Evolutionary conservation across 768 basidiomycete species (phyloP), one percentile per base, ranked within the genome.

Genomic region (Nidula microcarpa): DNA sequence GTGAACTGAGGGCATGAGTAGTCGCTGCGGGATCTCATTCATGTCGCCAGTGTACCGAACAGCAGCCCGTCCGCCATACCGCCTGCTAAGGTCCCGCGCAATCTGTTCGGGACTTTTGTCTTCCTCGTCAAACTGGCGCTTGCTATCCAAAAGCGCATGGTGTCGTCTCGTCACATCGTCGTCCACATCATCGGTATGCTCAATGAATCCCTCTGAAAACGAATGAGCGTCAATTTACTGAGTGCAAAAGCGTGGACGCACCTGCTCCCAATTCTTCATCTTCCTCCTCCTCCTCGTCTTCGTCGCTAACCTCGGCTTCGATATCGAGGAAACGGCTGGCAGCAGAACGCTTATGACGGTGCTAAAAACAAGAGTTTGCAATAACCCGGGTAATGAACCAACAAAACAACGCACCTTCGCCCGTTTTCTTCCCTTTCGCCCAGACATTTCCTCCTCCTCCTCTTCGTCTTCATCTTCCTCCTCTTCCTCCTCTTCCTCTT

Each of bases 1-100:
- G 51, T 96, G 89, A 0, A 97, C 93, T 3, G 90, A 92, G 16
- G 97, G 97, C 94, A 99, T 98, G 16, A 98, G 78, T 51, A 98
- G 69, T 13, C 93, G 79, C 63, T 98, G 94, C 1, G 97, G 95
- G 23, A 97, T 85, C 57, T 91, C 88, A 58, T 92, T 96, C 82
- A 91, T 87, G 66, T 96, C 94, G 32, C 93, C 94, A 16, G 89
- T 86, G 62, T 93, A 96, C 43, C 86, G 85, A 49, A 83, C 80
- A 2, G 84, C 80, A 18, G 80, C 75, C 47, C 86, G 82, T 43
- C 76, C 73, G 39, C 77, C 76, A 69, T 96, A 91, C 47, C 94
- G 85, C 61, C 89, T 84, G 53, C 81, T 85, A 53, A 94, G 72
- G 60, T 89, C 84, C 60, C 83, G 84, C 2, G 94, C 95, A 59